Percentiles rank a stretch among this genome's conserved stretches.
phyloP scores from a whole-genome alignment of 352 stramenopile genomes.

The Phytopythium helicoides region DNA sequence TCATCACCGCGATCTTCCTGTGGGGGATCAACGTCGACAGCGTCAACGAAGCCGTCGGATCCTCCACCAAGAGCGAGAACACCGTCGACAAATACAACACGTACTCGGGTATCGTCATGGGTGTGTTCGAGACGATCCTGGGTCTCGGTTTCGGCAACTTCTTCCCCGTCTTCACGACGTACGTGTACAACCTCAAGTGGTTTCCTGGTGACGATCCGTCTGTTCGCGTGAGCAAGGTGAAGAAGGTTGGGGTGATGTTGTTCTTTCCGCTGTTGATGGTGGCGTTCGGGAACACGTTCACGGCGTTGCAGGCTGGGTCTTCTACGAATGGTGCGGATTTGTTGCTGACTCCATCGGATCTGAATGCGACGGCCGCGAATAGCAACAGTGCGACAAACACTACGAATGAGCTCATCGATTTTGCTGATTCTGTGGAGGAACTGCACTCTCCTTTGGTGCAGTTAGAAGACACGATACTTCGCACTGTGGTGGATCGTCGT shows the following conservation, averaged over 20 bases:
- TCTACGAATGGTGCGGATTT: slow-evolving; percentile 23
- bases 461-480: slow-evolving; percentile 41
- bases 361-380: slow-evolving; percentile 15
- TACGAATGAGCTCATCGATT: slow-evolving; percentile 33
- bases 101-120: slow-evolving; percentile 41
- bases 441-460: slow-evolving; percentile 14
- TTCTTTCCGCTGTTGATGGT: slow-evolving; percentile 45
- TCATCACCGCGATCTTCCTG: slow-evolving; percentile 30
- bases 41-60: slow-evolving; percentile 35
- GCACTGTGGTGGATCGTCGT: slow-evolving; percentile 28
- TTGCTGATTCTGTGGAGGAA: slow-evolving; percentile 24
- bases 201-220: slow-evolving; percentile 27
- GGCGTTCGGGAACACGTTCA: slow-evolving; percentile 45
- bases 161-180: slow-evolving; percentile 37
- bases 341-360: slow-evolving; percentile 4
- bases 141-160: slow-evolving; percentile 37
- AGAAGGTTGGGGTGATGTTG: slow-evolving; percentile 23
- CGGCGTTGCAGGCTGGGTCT: slow-evolving; percentile 39
- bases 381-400: slow-evolving; percentile 38
- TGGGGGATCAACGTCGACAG: slow-evolving; percentile 28
- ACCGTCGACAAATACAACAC: slow-evolving; percentile 43
- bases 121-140: slow-evolving; percentile 37
- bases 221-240: slow-evolving; percentile 7
- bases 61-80: slow-evolving; percentile 25
- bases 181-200: slow-evolving; percentile 50